Base-by-base conservation (phyloP, 371 early-diverging fungal species). In the Saksenaea oblongispora region DNA sequence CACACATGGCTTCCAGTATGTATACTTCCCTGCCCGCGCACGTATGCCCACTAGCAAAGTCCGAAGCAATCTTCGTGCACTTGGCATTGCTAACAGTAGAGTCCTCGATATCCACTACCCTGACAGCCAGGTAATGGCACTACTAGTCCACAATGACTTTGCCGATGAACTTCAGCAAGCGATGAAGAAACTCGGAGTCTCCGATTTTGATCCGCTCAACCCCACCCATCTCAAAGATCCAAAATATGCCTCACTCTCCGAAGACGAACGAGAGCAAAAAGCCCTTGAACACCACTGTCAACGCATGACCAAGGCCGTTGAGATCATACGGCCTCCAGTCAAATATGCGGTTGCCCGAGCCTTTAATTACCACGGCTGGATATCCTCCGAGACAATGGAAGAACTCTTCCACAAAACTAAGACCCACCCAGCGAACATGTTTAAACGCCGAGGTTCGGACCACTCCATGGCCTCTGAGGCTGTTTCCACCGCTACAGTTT, bases 51-150 rank as follows among this genome's bases (percentile, higher is more conserved):
- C 15, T n/a, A 34, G 57, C 8, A 34, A 28, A 27, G 22, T 57
- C 28, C 8, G 57, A n/a, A 35, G 36, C 1, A 36, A 14, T 15
- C 57, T 57, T 11, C 57, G 57, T 35, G 36, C 7, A 1, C 3
- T 57, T 34, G 59, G 59, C 10, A 42, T 59, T 18, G 7, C 41
- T 17, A 64, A 64, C 51, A 35, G 26, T 13, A 54, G 65, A 26
- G 18, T 64, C 3, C 59, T 64, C 13, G 63, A 64, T 22, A 41
- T 64, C 18, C 59, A 59, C 28, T 64, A 59, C 35, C 65, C 65
- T 10, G 60, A 34, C 10, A 2, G 56, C 1, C 51, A 64, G 36
- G 15, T 59, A 0, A 54, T 54, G 1, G 57, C 59, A 0, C 34
- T 60, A 11, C 42, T 65, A 0, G 56, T 56, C 0, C 60, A 65